Base-by-base conservation (phyloP, 192 early-diverging fungal genomes). In the Spizellomyces sp. region DNA sequence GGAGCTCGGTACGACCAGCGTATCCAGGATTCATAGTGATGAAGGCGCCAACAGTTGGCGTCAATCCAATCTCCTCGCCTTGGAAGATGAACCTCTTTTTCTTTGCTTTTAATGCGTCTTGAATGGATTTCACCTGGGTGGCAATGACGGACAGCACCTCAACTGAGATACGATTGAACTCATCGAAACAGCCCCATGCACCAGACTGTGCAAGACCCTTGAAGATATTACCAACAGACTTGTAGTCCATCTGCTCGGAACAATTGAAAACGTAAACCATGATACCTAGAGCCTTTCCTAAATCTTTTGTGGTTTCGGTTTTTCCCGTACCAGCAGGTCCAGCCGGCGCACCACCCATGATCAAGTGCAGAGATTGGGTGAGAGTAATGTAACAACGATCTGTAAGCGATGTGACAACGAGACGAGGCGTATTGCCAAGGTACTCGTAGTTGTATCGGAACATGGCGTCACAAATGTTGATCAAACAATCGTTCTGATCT, bases 251-350 rank as follows among this genome's bases (percentile, higher is more conserved):
- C 65, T 89, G 87, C 67, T 89, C 87, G 4, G 82, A 84, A 71
- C 87, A 89, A 71, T 89, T 89, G 74, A 89, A 89, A 9, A 89
- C 87, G 65, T 89, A 89, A 6, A 89, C 87, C 87, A 89, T 89
- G 71, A 88, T 86, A 0, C 83, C 86, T 8, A 89, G 76, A 22
- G 87, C 87, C 66, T 86, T 87, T 17, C 87, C 87, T 48, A 89
- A 73, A 82, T 89, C 87, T 73, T 89, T 89, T 14, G 84, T 83
- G 15, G 87, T 88, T 64, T 88, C 87, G 0, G 85, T 88, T 64
- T 81, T 81, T 19, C 80, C 80, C 6, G 84, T 87, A 61, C 85
- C 86, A 45, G 85, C 86, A 48, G 86, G 83, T 46, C 86, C 87
- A 44, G 87, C 87, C 1, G 87, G 87, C 14, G 87, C 87, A 47